A percentile compares a stretch with the other conserved stretches of the same genome.
Conservation (phyloP, 169 alveolate species). For the Babesia ovis region DNA sequence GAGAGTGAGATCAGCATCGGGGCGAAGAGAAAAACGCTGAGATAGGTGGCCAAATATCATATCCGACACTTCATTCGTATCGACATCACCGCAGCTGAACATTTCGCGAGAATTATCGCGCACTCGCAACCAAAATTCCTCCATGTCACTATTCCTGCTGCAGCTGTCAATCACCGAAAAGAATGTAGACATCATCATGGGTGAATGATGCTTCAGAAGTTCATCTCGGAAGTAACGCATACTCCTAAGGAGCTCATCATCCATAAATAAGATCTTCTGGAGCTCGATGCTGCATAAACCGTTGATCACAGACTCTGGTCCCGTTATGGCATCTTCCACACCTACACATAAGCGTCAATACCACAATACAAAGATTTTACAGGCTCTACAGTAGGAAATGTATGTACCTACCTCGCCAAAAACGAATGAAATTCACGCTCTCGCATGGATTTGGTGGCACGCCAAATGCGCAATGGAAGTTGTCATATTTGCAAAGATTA, state of each 20-base stretch:
- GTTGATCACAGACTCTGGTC: constrained; percentile 9
- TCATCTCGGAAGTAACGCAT: constrained; percentile 61
- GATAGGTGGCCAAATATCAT: constrained; percentile 49
- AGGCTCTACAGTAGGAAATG: background rate
- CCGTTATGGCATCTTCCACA: constrained; percentile 36
- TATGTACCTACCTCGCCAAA: constrained; percentile 46
- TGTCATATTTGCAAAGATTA: constrained; percentile 43
- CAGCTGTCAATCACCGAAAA: constrained; percentile 32
- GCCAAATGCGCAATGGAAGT: constrained; percentile 44
- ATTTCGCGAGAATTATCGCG: constrained; percentile 38
- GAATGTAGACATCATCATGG: constrained; percentile 26
- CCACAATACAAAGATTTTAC: too few relatives aligned
- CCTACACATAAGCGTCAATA: constrained; percentile 21
- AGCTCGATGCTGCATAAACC: constrained; percentile 4
- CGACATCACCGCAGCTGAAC: constrained; percentile 16
- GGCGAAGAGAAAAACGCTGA: constrained; percentile 27
- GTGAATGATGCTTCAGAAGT: constrained; percentile 39
- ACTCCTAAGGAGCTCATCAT: constrained; percentile 38
- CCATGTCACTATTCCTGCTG: constrained; percentile 35
- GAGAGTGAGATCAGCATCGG: background rate
- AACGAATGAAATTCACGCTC: constrained; percentile 32
- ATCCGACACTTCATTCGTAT: constrained; percentile 28
- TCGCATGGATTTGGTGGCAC: constrained; percentile 61
- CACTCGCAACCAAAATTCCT: constrained; percentile 59
- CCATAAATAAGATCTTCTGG: constrained; percentile 39